Conservation (phyloP, 2,329 filamentous ascomycete genomes). For the Fusarium lyarnte region DNA sequence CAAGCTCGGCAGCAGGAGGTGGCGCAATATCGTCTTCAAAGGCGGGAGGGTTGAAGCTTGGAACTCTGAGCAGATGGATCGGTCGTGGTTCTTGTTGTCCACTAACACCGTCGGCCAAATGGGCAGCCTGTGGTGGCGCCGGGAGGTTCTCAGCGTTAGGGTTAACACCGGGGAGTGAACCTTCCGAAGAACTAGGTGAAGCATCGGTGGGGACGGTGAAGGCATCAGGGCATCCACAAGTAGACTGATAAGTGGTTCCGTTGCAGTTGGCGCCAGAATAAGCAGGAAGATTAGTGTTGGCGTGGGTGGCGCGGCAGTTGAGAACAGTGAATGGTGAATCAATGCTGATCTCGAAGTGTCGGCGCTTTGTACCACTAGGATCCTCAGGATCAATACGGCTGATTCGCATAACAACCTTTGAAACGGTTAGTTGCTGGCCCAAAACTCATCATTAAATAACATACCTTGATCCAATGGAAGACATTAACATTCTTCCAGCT, state of each 20-base stretch:
- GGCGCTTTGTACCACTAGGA: conserved; percentile 74
- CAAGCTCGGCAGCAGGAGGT: conserved; percentile 46
- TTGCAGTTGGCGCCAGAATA: conserved; percentile 69
- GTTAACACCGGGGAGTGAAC: conserved; percentile 56
- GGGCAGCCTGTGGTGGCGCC: conserved; percentile 65
- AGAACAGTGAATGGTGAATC: conserved; percentile 95
- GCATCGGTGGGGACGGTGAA: conserved; percentile 65
- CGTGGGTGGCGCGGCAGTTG: conserved; percentile 90
- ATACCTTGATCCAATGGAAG: conserved; percentile 95
- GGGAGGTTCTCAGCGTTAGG: conserved; percentile 50
- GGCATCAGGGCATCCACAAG: conserved; percentile 65
- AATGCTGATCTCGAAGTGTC: conserved; percentile 96
- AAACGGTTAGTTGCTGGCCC: not conserved
- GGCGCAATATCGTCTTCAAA: conserved; percentile 76
- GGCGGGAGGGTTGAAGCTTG: conserved; percentile 87
- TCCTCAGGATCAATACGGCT: conserved; percentile 84
- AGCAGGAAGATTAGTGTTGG: conserved; percentile 85
- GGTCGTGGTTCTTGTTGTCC: conserved; percentile 65
- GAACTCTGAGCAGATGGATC: conserved; percentile 83
- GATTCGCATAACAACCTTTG: conserved; percentile 88
- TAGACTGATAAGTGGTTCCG: conserved; percentile 55
- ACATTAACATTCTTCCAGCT: conserved; percentile 95
- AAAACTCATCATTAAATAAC: conserved; percentile 34
- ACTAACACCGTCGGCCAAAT: conserved; percentile 50
- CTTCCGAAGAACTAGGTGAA: conserved; percentile 72